Conservation (phyloP, 257 asterid genomes). For the Solanum megistacrolobum region DNA sequence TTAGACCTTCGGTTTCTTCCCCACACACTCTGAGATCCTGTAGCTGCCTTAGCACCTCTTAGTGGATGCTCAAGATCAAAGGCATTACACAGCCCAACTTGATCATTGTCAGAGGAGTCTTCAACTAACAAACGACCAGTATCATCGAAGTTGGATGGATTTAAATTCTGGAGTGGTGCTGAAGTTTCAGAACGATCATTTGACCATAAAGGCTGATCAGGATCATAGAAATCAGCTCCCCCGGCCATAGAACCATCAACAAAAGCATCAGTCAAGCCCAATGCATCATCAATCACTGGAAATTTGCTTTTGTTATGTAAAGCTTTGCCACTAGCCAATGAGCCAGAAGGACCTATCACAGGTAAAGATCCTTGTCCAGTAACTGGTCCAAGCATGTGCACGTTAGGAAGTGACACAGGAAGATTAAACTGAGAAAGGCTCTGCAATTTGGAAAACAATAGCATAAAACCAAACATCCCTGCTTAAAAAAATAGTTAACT, state of each 20-base stretch:
- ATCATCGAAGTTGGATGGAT: conserved; percentile 42
- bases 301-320: conserved; percentile 44
- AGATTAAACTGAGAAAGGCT: conserved; percentile 38
- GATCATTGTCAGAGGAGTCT: conserved; percentile 30
- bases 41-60: conserved; percentile 26
- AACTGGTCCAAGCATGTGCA: conserved; percentile 22
- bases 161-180: conserved; percentile 35
- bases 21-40: conserved; percentile 67
- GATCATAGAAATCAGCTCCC: conserved; percentile 83
- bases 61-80: conserved; percentile 30
- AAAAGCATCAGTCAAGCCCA: conserved; percentile 41
- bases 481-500: not conserved
- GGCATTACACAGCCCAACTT: conserved; percentile 38
- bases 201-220: conserved; percentile 93
- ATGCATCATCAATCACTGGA: conserved; percentile 44
- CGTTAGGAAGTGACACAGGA: conserved; percentile 30
- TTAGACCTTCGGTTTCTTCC: conserved; percentile 55
- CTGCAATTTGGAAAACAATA: conserved; percentile 18
- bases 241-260: conserved; percentile 41
- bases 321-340: conserved; percentile 39
- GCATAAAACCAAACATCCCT: not conserved
- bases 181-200: conserved; percentile 59
- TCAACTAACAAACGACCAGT: conserved; percentile 29
- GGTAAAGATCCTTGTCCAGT: conserved; percentile 38
- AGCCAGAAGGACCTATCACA: conserved; percentile 27